Evolutionary conservation across 2,329 filamentous ascomycete genomes (phyloP), one percentile per base, ranked within the genome.

Genomic region (Colletotrichum paranaense): DNA sequence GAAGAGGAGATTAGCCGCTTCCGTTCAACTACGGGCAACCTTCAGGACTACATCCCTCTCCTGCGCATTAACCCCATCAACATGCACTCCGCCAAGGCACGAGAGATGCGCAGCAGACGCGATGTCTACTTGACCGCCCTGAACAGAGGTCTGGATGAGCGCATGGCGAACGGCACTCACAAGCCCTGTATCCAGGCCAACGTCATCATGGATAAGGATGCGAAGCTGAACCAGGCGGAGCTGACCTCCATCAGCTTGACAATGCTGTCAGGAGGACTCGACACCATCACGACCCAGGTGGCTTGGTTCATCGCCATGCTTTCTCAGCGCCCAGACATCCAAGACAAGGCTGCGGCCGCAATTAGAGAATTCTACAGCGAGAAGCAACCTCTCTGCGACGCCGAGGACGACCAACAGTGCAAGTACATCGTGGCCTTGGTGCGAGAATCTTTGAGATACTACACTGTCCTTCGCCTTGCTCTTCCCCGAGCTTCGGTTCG

Each of bases 131-230:
- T 93, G 46, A 87, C 82, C 0, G 83, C 82, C 9, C 80, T 93
- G 24, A 92, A 92, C 76, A 79, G 83, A 3, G 89, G 88, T 3
- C 82, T 93, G 7, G 89, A 92, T 69, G 86, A 89, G 26, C 84
- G 89, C 1, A 92, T 93, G 83, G 86, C 86, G 62, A 88, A 89
- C 57, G 90, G 90, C 0, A 90, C 84, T 0, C 86, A 92, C 77
- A 87, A 88, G 75, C 90, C 91, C 0, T 93, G 91, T 77, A 93
- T 93, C 56, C 91, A 92, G 74, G 90, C 90, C 4, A 93, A 92
- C 74, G 87, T 92, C 38, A 92, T 92, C 72, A 82, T 88, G 59
- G 91, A 92, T 75, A 87, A 89, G 75, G 91, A 92, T 49, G 88
- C 90, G 0, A 90, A 88, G 74, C 81, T 93, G 19, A 91, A 89